Percentiles rank a stretch among this genome's conserved stretches.
These are phyloP conservation scores for Phylloporus sp. DNA, from an alignment of 1,284 basidiomycete species.

Conservation along the genomic window DNA sequence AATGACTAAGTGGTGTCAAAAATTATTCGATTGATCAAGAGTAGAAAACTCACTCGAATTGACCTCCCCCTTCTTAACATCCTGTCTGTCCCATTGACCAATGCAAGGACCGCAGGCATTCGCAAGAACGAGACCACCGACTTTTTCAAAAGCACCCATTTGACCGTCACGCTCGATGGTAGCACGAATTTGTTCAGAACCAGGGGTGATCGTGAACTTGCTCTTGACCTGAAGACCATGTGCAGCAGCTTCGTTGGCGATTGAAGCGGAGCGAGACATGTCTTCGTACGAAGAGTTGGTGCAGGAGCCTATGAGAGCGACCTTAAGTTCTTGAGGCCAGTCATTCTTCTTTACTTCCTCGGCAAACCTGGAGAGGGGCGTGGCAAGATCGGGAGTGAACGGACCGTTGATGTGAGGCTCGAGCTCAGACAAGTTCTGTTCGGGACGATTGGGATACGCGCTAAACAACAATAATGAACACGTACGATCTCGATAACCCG, in stretches of 20 bases:
- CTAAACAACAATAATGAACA: conserved; percentile 16
- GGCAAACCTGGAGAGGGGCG: conserved; percentile 96
- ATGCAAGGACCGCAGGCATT: conserved; percentile 99
- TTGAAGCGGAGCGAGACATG: conserved; percentile 97
- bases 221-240: conserved; percentile 93
- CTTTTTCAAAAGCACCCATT: conserved; percentile 85
- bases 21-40: not conserved
- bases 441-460: conserved; percentile 2
- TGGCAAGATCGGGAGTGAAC: conserved; percentile 95
- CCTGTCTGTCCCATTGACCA: conserved; percentile 97
- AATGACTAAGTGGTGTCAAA: conserved; percentile 65
- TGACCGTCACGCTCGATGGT: conserved; percentile 97
- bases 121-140: conserved; percentile 93
- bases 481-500: conserved; percentile 89
- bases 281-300: conserved; percentile 99
- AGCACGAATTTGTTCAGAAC: conserved; percentile 97
- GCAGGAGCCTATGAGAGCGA: conserved; percentile 98
- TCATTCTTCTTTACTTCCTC: conserved; percentile 92
- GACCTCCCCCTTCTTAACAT: conserved; percentile 95
- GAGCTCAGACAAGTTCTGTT: conserved; percentile 89
- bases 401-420: conserved; percentile 99
- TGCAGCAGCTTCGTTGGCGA: conserved; percentile 85
- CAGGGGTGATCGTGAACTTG: conserved; percentile 97
- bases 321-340: conserved; percentile 98
- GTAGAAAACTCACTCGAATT: conserved; percentile 82